Evolutionary conservation across 1,139 yeast species (phyloP).

Genomic region (Pneumocystis carinii): DNA sequence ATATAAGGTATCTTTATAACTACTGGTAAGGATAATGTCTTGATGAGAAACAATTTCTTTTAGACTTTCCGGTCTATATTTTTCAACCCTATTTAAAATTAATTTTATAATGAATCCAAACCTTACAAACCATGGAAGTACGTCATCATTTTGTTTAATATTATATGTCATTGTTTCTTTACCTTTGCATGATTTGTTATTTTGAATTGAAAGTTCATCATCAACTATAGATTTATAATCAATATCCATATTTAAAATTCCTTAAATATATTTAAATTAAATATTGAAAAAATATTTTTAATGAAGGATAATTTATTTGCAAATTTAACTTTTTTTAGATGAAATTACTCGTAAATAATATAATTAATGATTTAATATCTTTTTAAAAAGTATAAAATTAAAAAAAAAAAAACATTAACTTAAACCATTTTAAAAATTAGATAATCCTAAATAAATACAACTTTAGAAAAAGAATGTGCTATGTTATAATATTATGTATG

Average conservation of each 20-base stretch:
- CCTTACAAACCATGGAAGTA: slow-evolving; percentile 22
- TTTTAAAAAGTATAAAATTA: background rate
- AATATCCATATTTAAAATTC: background rate
- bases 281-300: background rate
- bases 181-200: background rate
- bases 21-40: slow-evolving; percentile 54
- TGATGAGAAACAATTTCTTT: slow-evolving; percentile 87
- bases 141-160: slow-evolving; percentile 13
- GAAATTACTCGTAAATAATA: background rate
- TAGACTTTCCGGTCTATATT: slow-evolving; percentile 72
- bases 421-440: background rate
- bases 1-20: slow-evolving; percentile 4
- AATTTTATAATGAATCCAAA: slow-evolving; percentile 3
- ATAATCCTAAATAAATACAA: background rate
- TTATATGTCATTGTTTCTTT: background rate
- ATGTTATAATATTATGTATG: background rate
- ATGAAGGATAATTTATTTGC: too few species aligned
- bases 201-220: background rate
- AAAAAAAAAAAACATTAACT: background rate
- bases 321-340: background rate
- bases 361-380: background rate
- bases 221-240: background rate
- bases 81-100: slow-evolving; percentile 54
- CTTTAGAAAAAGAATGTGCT: background rate
- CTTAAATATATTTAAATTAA: background rate